A percentile compares a stretch with the other conserved stretches of the same genome.
Conservation (phyloP, 352 stramenopile species). For the Globisporangium solare region DNA sequence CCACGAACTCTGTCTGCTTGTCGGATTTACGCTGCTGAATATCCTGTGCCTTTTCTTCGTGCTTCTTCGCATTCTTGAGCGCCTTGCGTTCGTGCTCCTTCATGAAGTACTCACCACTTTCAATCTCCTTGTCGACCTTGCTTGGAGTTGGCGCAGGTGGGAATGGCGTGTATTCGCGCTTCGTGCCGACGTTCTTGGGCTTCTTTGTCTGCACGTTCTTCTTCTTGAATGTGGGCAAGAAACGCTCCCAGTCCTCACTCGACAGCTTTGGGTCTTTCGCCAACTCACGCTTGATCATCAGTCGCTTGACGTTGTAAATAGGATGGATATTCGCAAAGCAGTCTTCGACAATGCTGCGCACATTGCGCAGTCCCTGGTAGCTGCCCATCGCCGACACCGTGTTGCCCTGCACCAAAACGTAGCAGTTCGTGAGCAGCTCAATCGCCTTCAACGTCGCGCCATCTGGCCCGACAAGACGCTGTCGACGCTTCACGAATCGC, state of each 20-base stretch:
- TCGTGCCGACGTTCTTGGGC: conserved; percentile 84
- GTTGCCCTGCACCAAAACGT: conserved; percentile 98
- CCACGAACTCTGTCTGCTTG: conserved; percentile 70
- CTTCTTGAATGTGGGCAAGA: conserved; percentile 99
- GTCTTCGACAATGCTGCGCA: conserved; percentile 97
- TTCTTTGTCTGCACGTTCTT: conserved; percentile 98
- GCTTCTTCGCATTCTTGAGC: conserved; percentile 89
- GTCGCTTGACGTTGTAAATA: conserved; percentile 99
- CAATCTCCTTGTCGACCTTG: conserved; percentile 98
- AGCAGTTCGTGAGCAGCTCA: conserved; percentile 99
- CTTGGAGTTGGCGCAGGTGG: conserved; percentile 92
- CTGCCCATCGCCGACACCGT: conserved; percentile 91
- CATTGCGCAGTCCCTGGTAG: conserved; percentile 91
- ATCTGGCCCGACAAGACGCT: conserved; percentile 97
- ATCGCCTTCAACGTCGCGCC: conserved; percentile 97
- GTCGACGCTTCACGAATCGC: conserved; percentile 98
- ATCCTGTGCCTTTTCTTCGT: conserved; percentile 52
- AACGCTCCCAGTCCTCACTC: conserved; percentile 98
- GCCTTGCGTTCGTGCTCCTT: conserved; percentile 94
- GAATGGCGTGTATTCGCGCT: conserved; percentile 99
- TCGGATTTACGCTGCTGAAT: conserved; percentile 65
- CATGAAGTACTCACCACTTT: conserved; percentile 99
- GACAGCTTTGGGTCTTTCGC: conserved; percentile 97
- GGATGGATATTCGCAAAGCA: conserved; percentile 99
- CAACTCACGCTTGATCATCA: conserved; percentile 99